phyloP scores from a whole-genome alignment of 768 basidiomycete genomes.

The Phanerochaete sordida region DNA sequence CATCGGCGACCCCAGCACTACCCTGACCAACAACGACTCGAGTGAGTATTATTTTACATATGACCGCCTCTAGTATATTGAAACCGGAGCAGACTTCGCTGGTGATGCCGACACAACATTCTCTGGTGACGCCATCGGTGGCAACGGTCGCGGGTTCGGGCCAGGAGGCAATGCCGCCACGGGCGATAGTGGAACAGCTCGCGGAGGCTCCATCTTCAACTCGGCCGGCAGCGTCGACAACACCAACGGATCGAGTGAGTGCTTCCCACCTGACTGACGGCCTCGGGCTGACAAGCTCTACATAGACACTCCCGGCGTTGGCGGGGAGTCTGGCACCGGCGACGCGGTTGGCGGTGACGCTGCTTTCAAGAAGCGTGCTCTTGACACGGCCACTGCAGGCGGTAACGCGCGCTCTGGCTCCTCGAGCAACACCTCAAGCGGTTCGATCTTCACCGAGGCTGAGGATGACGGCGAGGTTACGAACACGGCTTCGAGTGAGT shows the following conservation, averaged over 20 bases:
- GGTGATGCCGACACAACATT: constrained; percentile 4
- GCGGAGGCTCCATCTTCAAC: constrained; percentile 11
- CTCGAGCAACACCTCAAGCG: constrained; percentile 11
- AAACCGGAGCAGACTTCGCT: constrained; percentile 7
- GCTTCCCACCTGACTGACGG: not conserved
- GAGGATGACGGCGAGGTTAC: constrained; percentile 11
- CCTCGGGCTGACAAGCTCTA: not conserved
- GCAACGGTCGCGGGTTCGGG: constrained; percentile 6
- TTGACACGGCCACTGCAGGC: constrained; percentile 8
- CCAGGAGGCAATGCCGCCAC: constrained; percentile 13
- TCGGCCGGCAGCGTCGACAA: constrained; percentile 6
- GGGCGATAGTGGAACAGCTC: constrained; percentile 9
- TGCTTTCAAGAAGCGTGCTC: constrained; percentile 9
- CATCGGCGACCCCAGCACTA: constrained; percentile 1
- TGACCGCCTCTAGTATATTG: not conserved
- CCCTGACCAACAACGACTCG: constrained; percentile 15
- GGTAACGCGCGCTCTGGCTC: constrained; percentile 13
- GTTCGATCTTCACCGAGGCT: constrained; percentile 9
- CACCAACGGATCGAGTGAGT: constrained; percentile 12
- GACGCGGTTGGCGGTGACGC: constrained; percentile 12
- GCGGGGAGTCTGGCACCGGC: constrained; percentile 6
- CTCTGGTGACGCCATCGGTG: constrained; percentile 10
- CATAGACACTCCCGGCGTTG: constrained; percentile 7
- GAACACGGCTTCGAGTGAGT: constrained; percentile 11
- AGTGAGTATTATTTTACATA: constrained; percentile 7